Evolutionary conservation across 441 rosid genomes (phyloP), one percentile per base, ranked within the genome.

Genomic region (Pelargonium cotyledonis): DNA sequence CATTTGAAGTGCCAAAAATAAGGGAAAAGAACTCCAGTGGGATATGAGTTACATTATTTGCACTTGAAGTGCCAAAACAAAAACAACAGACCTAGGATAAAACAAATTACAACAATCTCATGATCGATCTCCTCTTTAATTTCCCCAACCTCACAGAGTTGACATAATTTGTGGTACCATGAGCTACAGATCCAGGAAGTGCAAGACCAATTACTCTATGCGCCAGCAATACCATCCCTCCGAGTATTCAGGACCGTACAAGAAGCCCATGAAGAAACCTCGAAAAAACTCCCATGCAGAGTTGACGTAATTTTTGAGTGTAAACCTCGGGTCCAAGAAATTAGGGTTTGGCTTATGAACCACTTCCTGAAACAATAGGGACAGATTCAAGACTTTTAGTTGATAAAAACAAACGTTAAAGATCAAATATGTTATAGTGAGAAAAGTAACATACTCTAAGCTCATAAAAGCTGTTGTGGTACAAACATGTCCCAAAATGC

Each of bases 101-200:
- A 29, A 29, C 35, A 29, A 1, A n/a, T n/a, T n/a, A n/a, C n/a
- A 29, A 29, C 35, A 29, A 29, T 3, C 35, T 29, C 35, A 3
- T 29, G 35, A 29, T 29, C 35, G 1, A 3, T 29, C 35, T 29
- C 35, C 35, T 29, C 29, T 1, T 26, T 29, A 29, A 29, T 29
- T 77, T 85, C 79, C 91, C 89, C 63, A 91, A 91, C 78, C 96
- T 85, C 14, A 87, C 78, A 8, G 85, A 73, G 70, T 89, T 89
- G 0, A 85, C 88, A 68, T 90, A 92, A 73, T 90, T 93, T 41
- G 72, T 88, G 29, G 86, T 74, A 47, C 43, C 66, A 75, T 92
- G 98, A 35, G 85, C 82, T 3, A 90, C 76, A 2, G 84, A 1
- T 0, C 96, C 88, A 1, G 94, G 95, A n/a, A 77, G 10, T 14